Evolutionary conservation across 2,329 filamentous ascomycete genomes (phyloP).

Genomic region (Zymoseptoria crescenta): DNA sequence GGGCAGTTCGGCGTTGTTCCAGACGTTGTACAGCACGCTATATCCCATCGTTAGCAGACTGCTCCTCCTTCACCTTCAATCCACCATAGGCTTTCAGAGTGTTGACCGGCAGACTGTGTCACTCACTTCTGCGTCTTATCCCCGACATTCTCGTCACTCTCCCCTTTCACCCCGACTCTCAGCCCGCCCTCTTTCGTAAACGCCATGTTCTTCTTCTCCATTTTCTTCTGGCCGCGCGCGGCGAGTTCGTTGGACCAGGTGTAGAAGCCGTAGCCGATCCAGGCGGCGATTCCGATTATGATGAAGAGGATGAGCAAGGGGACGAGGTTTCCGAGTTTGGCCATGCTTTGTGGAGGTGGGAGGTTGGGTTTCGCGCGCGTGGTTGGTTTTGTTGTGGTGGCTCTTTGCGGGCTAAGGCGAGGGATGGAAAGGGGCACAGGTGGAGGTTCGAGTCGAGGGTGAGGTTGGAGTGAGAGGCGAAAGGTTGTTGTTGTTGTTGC

Average conservation of each 20-base stretch:
- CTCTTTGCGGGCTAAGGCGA: background rate
- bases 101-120: too few species aligned
- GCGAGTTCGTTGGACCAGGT: constrained; percentile 59
- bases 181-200: constrained; percentile 68
- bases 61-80: background rate
- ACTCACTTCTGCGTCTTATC: constrained; percentile 59
- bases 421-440: too few species aligned
- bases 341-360: constrained; percentile 8
- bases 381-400: background rate
- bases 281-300: constrained; percentile 51
- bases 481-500: too few species aligned
- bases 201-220: constrained; percentile 67
- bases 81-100: too few species aligned
- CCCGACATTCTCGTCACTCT: constrained; percentile 62
- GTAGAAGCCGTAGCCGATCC: constrained; percentile 65
- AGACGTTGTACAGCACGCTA: constrained; percentile 43
- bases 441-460: too few species aligned
- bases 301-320: constrained; percentile 59
- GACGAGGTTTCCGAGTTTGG: constrained; percentile 37
- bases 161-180: constrained; percentile 61
- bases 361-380: background rate
- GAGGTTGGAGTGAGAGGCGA: too few species aligned
- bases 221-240: constrained; percentile 56
- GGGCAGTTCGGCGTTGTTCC: constrained; percentile 35
- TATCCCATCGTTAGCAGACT: background rate